A percentile compares a stretch with the other conserved stretches of the same genome.
Conservation (phyloP, 768 basidiomycete species). For the Baorangia bicolor region DNA sequence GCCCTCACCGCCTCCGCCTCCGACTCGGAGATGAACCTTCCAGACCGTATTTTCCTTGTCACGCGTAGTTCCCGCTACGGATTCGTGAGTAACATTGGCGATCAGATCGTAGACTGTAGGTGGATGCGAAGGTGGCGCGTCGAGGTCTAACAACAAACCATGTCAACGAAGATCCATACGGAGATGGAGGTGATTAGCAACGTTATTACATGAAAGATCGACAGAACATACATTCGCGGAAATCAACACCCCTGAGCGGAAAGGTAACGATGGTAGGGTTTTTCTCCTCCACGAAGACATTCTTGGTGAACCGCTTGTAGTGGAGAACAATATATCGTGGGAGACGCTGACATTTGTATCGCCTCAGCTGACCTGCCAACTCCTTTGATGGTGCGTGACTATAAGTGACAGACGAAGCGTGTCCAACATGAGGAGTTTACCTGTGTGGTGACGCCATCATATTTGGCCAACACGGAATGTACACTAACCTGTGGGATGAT, state of each 20-base stretch:
- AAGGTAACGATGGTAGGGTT: slow-evolving; percentile 99
- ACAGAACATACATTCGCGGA: slow-evolving; percentile 76
- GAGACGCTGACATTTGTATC: slow-evolving; percentile 86
- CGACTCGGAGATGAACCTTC: slow-evolving; percentile 85
- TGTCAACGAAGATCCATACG: slow-evolving; percentile 26
- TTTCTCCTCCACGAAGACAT: slow-evolving; percentile 96
- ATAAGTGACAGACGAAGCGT: slow-evolving; percentile 13
- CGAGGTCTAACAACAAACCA: slow-evolving; percentile 60
- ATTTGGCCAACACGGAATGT: slow-evolving; percentile 87
- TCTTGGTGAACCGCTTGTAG: slow-evolving; percentile 96
- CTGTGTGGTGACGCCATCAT: slow-evolving; percentile 89
- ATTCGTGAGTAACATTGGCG: slow-evolving; percentile 94
- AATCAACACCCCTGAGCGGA: slow-evolving; percentile 89
- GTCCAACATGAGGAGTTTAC: slow-evolving; percentile 41
- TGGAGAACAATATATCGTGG: slow-evolving; percentile 93
- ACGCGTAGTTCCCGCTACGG: slow-evolving; percentile 91
- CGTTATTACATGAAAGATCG: slow-evolving; percentile 21
- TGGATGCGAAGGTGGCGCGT: slow-evolving; percentile 57
- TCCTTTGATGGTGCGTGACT: slow-evolving; percentile 51
- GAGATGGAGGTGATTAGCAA: slow-evolving; percentile 21
- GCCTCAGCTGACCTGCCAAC: slow-evolving; percentile 76
- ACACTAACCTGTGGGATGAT: slow-evolving; percentile 98
- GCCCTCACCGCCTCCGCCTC: slow-evolving; percentile 70
- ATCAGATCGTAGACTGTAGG: slow-evolving; percentile 88
- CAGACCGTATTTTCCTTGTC: slow-evolving; percentile 90